Evolutionary conservation across 2,329 filamentous ascomycete species (phyloP).

Genomic region (Magnaporthiopsis poae): DNA sequence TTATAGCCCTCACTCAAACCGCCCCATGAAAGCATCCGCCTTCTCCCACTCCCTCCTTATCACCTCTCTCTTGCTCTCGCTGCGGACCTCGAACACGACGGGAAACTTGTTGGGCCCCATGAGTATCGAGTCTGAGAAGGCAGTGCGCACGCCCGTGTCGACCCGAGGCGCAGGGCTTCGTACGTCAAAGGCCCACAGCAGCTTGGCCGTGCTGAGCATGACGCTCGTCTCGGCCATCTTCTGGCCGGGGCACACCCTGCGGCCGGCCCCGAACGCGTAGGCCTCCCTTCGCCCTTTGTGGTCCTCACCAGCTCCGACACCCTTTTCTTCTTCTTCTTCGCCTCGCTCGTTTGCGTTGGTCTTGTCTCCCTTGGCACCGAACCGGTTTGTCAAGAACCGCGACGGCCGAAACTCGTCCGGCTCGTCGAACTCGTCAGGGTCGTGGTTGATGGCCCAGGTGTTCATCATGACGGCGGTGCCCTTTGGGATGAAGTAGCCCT

Average conservation of each 20-base stretch:
- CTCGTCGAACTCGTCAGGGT: conserved; percentile 15
- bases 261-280: conserved; percentile 36
- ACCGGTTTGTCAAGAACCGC: conserved; percentile 13
- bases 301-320: not conserved
- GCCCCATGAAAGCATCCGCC: not conserved
- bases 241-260: conserved; percentile 25
- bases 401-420: conserved; percentile 16
- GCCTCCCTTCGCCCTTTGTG: not conserved
- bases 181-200: conserved; percentile 36
- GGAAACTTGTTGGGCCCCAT: not conserved
- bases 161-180: not conserved
- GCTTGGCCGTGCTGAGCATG: conserved; percentile 23
- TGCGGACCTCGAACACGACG: conserved; percentile 1
- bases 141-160: conserved; percentile 10
- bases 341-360: not conserved
- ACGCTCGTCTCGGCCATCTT: conserved; percentile 15
- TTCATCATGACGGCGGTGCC: conserved; percentile 33
- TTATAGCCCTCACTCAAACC: not conserved
- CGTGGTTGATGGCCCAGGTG: conserved; percentile 21
- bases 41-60: not conserved
- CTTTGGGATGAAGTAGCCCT: conserved; percentile 37
- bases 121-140: not conserved
- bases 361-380: conserved; percentile 10
- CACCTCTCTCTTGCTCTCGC: not conserved
- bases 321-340: not conserved